These are phyloP conservation scores for Botrytis squamosa DNA, from an alignment of 2,329 filamentous ascomycete genomes.

Conservation along the genomic window DNA sequence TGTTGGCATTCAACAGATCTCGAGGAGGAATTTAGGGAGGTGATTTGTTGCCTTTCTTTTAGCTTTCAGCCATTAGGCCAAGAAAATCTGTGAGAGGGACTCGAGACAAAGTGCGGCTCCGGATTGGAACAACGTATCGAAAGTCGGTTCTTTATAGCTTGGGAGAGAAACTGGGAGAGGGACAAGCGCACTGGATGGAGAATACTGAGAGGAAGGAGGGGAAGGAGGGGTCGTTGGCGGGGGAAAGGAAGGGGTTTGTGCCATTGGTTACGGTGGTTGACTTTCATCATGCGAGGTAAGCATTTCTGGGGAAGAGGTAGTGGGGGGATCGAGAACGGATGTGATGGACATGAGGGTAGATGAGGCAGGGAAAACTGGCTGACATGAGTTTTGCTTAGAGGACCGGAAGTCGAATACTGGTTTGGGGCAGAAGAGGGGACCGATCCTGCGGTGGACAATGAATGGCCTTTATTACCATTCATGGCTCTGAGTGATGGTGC, in stretches of 20 bases:
- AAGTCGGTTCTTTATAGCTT: not conserved
- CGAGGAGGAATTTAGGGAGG: not conserved
- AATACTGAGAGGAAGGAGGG: slow-evolving; percentile 26
- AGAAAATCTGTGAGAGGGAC: slow-evolving; percentile 12
- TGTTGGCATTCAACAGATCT: not conserved
- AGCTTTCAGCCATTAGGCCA: slow-evolving; percentile 4
- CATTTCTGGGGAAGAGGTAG: not conserved
- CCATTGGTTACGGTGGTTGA: slow-evolving; percentile 78
- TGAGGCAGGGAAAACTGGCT: slow-evolving; percentile 21
- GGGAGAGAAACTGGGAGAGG: not conserved
- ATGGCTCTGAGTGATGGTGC: slow-evolving; percentile 96
- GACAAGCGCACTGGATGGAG: slow-evolving; percentile 17
- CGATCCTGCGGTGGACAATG: slow-evolving; percentile 79
- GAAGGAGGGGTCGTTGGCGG: slow-evolving; percentile 29
- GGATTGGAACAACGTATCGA: slow-evolving; percentile 14
- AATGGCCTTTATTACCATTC: slow-evolving; percentile 90
- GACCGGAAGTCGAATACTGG: slow-evolving; percentile 92
- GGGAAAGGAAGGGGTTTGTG: slow-evolving; percentile 46
- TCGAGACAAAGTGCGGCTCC: slow-evolving; percentile 16
- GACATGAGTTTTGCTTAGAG: slow-evolving; percentile 44
- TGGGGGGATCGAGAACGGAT: not conserved
- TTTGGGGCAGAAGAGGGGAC: slow-evolving; percentile 72
- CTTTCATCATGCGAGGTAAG: slow-evolving; percentile 72
- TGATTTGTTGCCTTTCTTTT: not conserved
- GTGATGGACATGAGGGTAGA: slow-evolving; percentile 7